Base-by-base conservation (phyloP, 2,329 filamentous ascomycete genomes). In the Didymella pinodella region DNA sequence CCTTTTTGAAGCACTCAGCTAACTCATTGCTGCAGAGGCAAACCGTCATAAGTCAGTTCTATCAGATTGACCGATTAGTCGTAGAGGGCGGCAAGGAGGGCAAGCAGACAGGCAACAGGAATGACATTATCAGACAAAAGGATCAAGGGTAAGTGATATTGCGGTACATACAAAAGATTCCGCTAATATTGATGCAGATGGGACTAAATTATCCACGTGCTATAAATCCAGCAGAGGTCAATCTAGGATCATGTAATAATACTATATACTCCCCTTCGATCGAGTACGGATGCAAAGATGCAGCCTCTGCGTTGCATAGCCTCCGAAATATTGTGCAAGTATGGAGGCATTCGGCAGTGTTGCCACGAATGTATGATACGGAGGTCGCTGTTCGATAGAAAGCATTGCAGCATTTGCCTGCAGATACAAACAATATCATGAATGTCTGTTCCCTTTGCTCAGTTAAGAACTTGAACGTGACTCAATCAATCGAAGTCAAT, bases 11-110 rank as follows among this genome's bases (percentile, higher is more conserved):
- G 54, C 31, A 54, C 73, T 49, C n/a, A 31, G 70, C 79, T 85
- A 62, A 85, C 75, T 12, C n/a, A 50, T 41, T 14, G 31, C 29
- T 60, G 70, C 81, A 98, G 95, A 89, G 95, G 76, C 95, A 98
- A 90, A 96, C 94, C 11, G 85, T 95, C 49, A 87, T 99, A 73
- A 96, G 93, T 75, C 91, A 96, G 76, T 98, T 98, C 80, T 98
- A 92, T 81, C 91, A 97, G 80, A 79, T 96, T 63, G 93, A 98
- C 75, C 85, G 88, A 73, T 85, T 99, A 78, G 95, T 99, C 14
- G 91, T 99, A 0, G 95, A 99, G 79, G 91, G 91, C 18, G 90
- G 91, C 59, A 89, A 92, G 77, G 87, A 90, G 70, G 90, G 90
- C 66, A 92, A 90, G 79, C 86, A 93, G 75, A 86, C 81, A 32